Conservation (phyloP, 2,329 filamentous ascomycete genomes). For the Furcasterigmium furcatum region DNA sequence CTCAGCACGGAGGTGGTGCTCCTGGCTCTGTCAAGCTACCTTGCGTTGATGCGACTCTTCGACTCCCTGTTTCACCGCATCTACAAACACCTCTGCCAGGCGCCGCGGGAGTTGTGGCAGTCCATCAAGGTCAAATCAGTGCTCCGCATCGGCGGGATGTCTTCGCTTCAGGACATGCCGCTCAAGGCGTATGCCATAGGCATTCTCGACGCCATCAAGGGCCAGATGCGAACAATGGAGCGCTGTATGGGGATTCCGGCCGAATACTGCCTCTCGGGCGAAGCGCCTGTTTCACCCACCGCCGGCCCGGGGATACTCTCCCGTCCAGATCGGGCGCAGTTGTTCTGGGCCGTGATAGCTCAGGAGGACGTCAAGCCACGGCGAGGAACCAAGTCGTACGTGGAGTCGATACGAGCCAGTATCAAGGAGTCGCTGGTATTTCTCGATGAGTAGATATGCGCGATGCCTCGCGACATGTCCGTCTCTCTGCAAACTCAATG, state of each 20-base stretch:
- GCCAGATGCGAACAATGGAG: conserved; percentile 14
- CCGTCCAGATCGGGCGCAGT: conserved; percentile 12
- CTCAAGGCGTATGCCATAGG: conserved; percentile 15
- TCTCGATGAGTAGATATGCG: conserved; percentile 13
- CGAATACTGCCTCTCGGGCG: conserved; percentile 14
- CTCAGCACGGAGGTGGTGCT: conserved; percentile 14
- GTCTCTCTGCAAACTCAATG: too few species aligned
- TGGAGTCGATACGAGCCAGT: conserved; percentile 16
- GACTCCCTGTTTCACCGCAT: conserved; percentile 14
- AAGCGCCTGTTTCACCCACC: conserved; percentile 7
- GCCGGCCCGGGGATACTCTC: conserved; percentile 10
- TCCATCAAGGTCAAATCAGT: conserved; percentile 18
- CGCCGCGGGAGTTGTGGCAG: conserved; percentile 10
- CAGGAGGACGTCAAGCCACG: conserved; percentile 17
- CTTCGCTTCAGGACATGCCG: conserved; percentile 18
- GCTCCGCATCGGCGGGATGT: conserved; percentile 16
- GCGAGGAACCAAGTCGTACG: conserved; percentile 14
- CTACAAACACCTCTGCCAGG: conserved; percentile 10
- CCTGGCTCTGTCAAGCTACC: conserved; percentile 14
- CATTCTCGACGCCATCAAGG: conserved; percentile 15
- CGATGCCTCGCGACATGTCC: too few species aligned
- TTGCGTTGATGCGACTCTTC: conserved; percentile 15
- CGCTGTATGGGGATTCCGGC: conserved; percentile 15
- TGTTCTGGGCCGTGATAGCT: conserved; percentile 14
- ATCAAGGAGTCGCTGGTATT: conserved; percentile 14